Percentiles rank a stretch among this genome's conserved stretches.
Evolutionary conservation across 352 stramenopile species (phyloP).

Genomic region (Phytophthora litchii): DNA sequence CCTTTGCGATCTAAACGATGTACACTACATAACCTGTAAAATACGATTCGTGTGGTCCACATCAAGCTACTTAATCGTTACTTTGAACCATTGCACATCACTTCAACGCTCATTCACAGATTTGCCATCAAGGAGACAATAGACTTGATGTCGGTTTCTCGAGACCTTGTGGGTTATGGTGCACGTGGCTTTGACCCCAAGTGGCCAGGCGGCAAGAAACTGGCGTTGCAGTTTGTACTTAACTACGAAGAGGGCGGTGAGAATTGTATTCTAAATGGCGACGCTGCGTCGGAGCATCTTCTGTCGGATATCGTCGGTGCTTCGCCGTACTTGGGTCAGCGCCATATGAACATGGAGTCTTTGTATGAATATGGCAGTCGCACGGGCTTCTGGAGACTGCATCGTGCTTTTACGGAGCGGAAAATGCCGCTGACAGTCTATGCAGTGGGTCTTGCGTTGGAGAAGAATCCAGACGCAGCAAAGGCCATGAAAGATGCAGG

Average conservation of each 20-base stretch:
- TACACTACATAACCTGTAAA: conserved; percentile 10
- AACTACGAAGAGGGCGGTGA: conserved; percentile 98
- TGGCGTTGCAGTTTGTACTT: conserved; percentile 95
- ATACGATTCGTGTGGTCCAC: conserved; percentile 9
- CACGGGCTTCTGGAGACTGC: conserved; percentile 94
- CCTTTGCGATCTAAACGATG: conserved; percentile 23
- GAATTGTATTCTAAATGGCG: conserved; percentile 92
- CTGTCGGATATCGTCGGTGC: conserved; percentile 93
- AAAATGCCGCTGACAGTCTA: conserved; percentile 93
- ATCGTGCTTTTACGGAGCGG: conserved; percentile 90
- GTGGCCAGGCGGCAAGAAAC: conserved; percentile 84
- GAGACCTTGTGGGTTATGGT: conserved; percentile 92
- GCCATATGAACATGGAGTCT: conserved; percentile 95
- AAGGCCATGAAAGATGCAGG: conserved; percentile 91
- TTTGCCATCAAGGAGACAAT: conserved; percentile 8
- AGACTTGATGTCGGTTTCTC: conserved; percentile 18
- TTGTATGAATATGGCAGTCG: conserved; percentile 96
- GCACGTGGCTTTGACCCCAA: conserved; percentile 67
- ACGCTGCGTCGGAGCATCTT: conserved; percentile 90
- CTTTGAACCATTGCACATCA: neutral
- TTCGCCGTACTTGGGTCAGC: conserved; percentile 65
- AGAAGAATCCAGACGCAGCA: conserved; percentile 91
- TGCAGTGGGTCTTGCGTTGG: conserved; percentile 94
- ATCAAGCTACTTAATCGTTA: neutral
- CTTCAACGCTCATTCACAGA: conserved; percentile 19